phyloP scores from a whole-genome alignment of 495 filamentous ascomycete species.

The Trichoderma parareesei region DNA sequence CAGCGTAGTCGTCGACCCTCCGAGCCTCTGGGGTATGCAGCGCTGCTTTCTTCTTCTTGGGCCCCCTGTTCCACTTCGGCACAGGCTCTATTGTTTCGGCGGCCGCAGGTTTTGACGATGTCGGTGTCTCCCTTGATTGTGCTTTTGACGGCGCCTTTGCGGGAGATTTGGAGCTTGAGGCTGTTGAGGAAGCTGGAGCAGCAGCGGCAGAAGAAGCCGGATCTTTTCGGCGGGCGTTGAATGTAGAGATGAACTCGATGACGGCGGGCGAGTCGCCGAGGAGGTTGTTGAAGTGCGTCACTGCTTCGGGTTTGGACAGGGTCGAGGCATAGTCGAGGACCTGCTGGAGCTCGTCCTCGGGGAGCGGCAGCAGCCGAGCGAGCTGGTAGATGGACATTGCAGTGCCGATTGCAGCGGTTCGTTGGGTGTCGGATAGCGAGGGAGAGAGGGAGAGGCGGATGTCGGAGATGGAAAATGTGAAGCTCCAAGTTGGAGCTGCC shows the following conservation, averaged over 20 bases:
- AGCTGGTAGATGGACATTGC: conserved; percentile 60
- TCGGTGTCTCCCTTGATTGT: not conserved
- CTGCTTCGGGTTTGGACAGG: conserved; percentile 61
- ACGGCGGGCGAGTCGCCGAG: conserved; percentile 79
- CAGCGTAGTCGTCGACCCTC: conserved; percentile 49
- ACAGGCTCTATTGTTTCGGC: conserved; percentile 25
- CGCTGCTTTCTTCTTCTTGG: conserved; percentile 51
- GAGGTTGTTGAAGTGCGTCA: conserved; percentile 77
- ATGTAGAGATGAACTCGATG: conserved; percentile 85
- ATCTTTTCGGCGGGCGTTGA: conserved; percentile 64
- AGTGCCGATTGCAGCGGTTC: not conserved
- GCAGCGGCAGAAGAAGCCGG: conserved; percentile 22
- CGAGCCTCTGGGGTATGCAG: conserved; percentile 56
- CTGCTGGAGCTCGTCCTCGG: conserved; percentile 73
- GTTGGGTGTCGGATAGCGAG: not conserved
- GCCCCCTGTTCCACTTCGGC: conserved; percentile 21
- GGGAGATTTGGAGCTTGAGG: not conserved
- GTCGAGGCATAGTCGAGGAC: conserved; percentile 70
- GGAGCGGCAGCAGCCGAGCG: conserved; percentile 68
- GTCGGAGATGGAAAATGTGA: too few species aligned
- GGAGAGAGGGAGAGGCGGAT: not conserved
- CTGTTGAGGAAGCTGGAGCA: conserved; percentile 12
- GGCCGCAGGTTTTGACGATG: conserved; percentile 10
- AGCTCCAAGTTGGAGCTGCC: not conserved
- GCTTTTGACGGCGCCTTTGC: not conserved